Evolutionary conservation across 495 filamentous ascomycete genomes (phyloP).

Genomic region (Articulospora tetracladia): DNA sequence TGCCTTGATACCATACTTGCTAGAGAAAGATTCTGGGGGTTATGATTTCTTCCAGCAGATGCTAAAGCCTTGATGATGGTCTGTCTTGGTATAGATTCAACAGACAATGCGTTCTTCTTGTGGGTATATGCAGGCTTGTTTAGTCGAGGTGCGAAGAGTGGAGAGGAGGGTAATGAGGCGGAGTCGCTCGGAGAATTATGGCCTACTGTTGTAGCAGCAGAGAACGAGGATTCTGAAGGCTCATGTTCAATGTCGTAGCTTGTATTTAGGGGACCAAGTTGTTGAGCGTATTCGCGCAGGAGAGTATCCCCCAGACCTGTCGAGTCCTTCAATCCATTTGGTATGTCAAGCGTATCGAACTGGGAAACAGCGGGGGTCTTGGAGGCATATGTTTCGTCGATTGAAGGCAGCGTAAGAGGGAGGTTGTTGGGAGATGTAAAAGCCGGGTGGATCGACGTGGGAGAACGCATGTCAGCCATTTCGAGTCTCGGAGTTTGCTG

Average conservation of each 20-base stretch:
- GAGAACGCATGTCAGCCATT: constrained; percentile 32
- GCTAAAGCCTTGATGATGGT: constrained; percentile 87
- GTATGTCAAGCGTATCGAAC: background rate
- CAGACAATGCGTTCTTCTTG: constrained; percentile 59
- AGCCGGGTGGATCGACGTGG: constrained; percentile 37
- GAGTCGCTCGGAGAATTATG: constrained; percentile 17
- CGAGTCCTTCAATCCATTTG: constrained; percentile 22
- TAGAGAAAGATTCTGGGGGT: constrained; percentile 46
- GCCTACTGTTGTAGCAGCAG: constrained; percentile 25
- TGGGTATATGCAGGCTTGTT: constrained; percentile 45
- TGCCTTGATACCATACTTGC: constrained; percentile 42
- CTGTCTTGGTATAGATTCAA: constrained; percentile 74
- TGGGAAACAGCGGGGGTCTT: background rate
- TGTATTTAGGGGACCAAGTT: constrained; percentile 31
- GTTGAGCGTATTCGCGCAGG: constrained; percentile 34
- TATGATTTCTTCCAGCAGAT: constrained; percentile 61
- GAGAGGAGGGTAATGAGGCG: constrained; percentile 20
- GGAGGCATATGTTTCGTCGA: constrained; percentile 9
- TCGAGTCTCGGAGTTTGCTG: background rate
- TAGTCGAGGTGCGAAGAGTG: constrained; percentile 27
- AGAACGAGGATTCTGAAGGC: constrained; percentile 23
- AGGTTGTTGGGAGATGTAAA: constrained; percentile 25
- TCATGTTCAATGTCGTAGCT: constrained; percentile 31
- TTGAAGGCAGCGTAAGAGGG: constrained; percentile 17
- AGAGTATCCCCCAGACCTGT: constrained; percentile 34